A percentile compares a stretch with the other conserved stretches of the same genome.
phyloP scores from a whole-genome alignment of 805 yeast species.

The Wickerhamomyces chaumierensis region DNA sequence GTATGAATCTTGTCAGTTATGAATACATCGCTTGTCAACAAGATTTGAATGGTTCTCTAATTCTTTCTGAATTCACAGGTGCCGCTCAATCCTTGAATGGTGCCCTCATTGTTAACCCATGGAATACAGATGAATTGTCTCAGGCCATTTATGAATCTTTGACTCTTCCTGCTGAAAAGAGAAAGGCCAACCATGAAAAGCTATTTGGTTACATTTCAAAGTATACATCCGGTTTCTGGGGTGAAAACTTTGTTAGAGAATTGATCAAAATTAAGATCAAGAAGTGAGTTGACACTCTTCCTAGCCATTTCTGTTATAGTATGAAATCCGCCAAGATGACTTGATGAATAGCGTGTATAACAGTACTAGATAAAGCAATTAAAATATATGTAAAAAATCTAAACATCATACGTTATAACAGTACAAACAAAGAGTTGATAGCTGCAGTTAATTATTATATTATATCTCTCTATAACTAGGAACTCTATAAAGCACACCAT shows the following conservation, averaged over 20 bases:
- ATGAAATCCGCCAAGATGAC: too few relatives aligned
- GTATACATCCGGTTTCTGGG: slow-evolving; percentile 96
- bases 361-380: too few relatives aligned
- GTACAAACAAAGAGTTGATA: too few relatives aligned
- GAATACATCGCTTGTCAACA: slow-evolving; percentile 96
- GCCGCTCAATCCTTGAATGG: slow-evolving; percentile 99
- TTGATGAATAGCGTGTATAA: too few relatives aligned
- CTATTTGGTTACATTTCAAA: slow-evolving; percentile 81
- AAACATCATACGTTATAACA: too few relatives aligned
- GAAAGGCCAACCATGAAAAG: slow-evolving; percentile 65
- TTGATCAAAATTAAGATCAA: slow-evolving; percentile 33
- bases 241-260: slow-evolving; percentile 89
- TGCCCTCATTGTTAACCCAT: slow-evolving; percentile 87
- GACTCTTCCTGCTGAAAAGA: slow-evolving; percentile 76
- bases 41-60: slow-evolving; percentile 73
- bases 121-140: slow-evolving; percentile 94
- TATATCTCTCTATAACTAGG: too few relatives aligned
- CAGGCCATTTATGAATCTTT: slow-evolving; percentile 79
- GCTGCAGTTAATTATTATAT: too few relatives aligned
- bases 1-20: slow-evolving; percentile 94
- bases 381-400: too few relatives aligned
- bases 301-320: too few relatives aligned
- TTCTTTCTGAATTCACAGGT: slow-evolving; percentile 92
- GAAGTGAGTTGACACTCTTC: neutral
- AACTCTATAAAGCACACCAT: too few relatives aligned